These are phyloP conservation scores for Aspergillus cejpii DNA, from an alignment of 2,329 filamentous ascomycete species.

Conservation along the genomic window DNA sequence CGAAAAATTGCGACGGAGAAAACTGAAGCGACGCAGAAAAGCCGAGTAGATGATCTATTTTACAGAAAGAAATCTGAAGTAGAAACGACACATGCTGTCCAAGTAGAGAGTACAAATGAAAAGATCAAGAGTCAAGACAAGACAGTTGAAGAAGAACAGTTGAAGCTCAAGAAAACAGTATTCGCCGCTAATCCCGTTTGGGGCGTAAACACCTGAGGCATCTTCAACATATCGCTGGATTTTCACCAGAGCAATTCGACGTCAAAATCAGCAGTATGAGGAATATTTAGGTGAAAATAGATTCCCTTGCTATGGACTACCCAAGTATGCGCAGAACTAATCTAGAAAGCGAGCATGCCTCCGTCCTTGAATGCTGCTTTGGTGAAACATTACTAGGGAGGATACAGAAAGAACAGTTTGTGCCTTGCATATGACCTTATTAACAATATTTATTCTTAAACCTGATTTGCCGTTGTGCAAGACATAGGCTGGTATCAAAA, in stretches of 20 bases:
- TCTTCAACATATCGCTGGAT: not conserved
- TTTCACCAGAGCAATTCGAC: no score
- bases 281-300: no score
- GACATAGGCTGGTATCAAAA: not conserved
- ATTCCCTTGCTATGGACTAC: no score
- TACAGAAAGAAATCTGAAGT: not conserved
- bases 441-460: no score
- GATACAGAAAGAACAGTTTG: not conserved
- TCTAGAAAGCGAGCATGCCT: no score
- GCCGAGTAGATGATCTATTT: not conserved
- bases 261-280: no score
- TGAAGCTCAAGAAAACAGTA: no score
- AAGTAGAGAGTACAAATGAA: not conserved
- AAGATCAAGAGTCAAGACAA: not conserved
- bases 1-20: not conserved
- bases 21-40: not conserved
- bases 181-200: slow-evolving; percentile 9
- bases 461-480: not conserved
- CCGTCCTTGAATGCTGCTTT: no score
- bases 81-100: not conserved
- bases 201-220: slow-evolving; percentile 5
- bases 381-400: no score
- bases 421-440: no score
- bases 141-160: no score
- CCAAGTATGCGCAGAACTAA: no score